These are phyloP conservation scores for Pichia manshurica DNA, from an alignment of 805 yeast species.

Conservation along the genomic window DNA sequence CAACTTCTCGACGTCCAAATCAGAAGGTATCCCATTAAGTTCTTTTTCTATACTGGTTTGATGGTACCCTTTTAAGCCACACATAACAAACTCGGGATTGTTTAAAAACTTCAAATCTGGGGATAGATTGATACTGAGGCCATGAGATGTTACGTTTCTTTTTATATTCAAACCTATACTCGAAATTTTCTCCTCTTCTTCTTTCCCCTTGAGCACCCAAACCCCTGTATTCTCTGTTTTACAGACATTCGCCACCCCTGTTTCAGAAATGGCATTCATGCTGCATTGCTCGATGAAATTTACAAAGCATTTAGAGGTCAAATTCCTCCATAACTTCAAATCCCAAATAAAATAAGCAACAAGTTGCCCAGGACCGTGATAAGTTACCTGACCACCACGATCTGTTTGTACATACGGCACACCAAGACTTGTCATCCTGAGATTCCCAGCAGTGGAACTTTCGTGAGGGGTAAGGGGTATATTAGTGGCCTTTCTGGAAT, in stretches of 20 bases:
- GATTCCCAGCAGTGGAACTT: neutral
- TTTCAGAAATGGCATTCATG: conserved; percentile 26
- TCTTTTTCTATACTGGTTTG: conserved; percentile 47
- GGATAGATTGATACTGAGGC: conserved; percentile 71
- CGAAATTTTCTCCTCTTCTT: conserved; percentile 54
- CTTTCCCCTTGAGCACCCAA: conserved; percentile 46
- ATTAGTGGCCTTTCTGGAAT: conserved; percentile 9
- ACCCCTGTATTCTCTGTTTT: conserved; percentile 80
- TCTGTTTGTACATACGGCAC: conserved; percentile 70
- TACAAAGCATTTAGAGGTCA: conserved; percentile 49
- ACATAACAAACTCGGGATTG: conserved; percentile 58
- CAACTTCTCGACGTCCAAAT: conserved; percentile 32
- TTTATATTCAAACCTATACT: conserved; percentile 87
- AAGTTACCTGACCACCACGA: conserved; percentile 94
- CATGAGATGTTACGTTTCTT: conserved; percentile 82
- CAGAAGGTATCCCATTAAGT: conserved; percentile 12
- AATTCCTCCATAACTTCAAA: conserved; percentile 49
- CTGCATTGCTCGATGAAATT: conserved; percentile 36
- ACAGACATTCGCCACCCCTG: conserved; percentile 37
- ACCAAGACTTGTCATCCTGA: conserved; percentile 20
- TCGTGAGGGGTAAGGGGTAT: neutral
- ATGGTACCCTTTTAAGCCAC: conserved; percentile 67
- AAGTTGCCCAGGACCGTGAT: conserved; percentile 94
- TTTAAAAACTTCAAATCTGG: conserved; percentile 73
- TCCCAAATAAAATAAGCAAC: conserved; percentile 80